Conservation (phyloP, 176 grass and related monocot genomes). For the Leersia perrieri region DNA sequence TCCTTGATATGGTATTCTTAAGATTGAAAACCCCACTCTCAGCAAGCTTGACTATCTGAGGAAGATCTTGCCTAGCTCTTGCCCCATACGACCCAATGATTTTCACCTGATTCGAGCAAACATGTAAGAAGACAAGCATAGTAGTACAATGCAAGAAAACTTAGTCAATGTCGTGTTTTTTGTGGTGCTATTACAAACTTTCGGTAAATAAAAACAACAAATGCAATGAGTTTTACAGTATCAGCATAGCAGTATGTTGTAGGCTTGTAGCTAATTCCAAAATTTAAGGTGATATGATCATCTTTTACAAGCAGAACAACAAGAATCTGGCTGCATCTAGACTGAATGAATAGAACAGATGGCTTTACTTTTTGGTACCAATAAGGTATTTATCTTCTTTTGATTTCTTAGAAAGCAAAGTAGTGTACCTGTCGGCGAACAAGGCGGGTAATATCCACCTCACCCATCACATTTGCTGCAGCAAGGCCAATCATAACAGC, state of each 20-base stretch:
- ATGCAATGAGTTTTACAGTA: background rate
- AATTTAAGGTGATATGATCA: background rate
- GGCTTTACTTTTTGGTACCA: background rate
- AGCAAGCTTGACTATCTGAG: constrained; percentile 88
- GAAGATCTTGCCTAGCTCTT: constrained; percentile 99
- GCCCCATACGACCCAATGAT: constrained; percentile 97
- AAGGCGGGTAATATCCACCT: constrained; percentile 88
- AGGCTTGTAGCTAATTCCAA: background rate
- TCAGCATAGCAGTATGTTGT: background rate
- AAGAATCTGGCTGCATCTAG: background rate
- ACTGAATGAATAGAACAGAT: background rate
- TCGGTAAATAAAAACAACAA: background rate
- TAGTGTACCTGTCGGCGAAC: constrained; percentile 81
- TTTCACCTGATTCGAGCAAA: constrained; percentile 60
- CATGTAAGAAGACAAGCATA: background rate
- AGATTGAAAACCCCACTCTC: constrained; percentile 82
- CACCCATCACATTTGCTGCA: constrained; percentile 69
- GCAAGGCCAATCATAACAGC: constrained; percentile 98
- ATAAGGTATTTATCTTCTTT: background rate
- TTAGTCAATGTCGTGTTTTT: background rate
- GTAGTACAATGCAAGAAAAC: background rate
- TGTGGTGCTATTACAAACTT: background rate
- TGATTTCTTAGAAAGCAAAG: background rate
- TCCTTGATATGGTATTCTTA: constrained; percentile 73
- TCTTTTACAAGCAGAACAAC: background rate